Evolutionary conservation across 1,284 basidiomycete species (phyloP).

Genomic region (Cutaneotrichosporon cyanovorans): DNA sequence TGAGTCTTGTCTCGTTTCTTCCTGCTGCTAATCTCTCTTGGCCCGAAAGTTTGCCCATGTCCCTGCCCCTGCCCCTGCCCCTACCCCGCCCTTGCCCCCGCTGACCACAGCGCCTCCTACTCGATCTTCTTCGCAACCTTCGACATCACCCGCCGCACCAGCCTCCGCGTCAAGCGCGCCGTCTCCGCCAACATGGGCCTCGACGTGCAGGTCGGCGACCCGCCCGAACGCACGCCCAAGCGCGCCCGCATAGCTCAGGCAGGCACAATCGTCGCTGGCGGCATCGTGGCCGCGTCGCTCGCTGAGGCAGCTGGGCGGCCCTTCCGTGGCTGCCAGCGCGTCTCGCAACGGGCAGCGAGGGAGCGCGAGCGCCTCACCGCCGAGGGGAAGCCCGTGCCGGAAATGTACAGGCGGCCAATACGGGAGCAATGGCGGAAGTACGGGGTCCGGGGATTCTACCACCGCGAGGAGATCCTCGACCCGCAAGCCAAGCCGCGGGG

Average conservation of each 20-base stretch:
- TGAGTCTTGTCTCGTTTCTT: no score
- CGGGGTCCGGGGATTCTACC: conserved; percentile 29
- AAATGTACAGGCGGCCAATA: conserved; percentile 5
- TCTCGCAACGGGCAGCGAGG: background rate
- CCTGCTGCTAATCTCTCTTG: no score
- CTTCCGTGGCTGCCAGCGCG: conserved; percentile 20
- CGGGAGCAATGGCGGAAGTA: conserved; percentile 13
- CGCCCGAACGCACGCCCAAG: conserved; percentile 24
- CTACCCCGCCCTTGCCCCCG: no score
- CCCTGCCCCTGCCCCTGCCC: no score
- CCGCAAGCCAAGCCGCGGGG: conserved; percentile 1
- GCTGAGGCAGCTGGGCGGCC: conserved; percentile 39
- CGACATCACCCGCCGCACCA: conserved; percentile 38
- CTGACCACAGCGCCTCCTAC: conserved; percentile 30
- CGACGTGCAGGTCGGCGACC: background rate
- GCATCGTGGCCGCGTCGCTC: conserved; percentile 34
- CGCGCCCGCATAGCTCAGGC: conserved; percentile 42
- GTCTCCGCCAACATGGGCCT: background rate
- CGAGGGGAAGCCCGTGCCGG: conserved; percentile 1
- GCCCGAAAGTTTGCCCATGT: no score
- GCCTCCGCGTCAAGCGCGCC: conserved; percentile 34
- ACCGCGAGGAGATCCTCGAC: conserved; percentile 12
- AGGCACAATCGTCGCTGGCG: conserved; percentile 39
- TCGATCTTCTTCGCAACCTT: conserved; percentile 45
- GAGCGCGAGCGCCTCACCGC: conserved; percentile 6